phyloP scores from a whole-genome alignment of 2,329 filamentous ascomycete species.

The Colletotrichum sp. region DNA sequence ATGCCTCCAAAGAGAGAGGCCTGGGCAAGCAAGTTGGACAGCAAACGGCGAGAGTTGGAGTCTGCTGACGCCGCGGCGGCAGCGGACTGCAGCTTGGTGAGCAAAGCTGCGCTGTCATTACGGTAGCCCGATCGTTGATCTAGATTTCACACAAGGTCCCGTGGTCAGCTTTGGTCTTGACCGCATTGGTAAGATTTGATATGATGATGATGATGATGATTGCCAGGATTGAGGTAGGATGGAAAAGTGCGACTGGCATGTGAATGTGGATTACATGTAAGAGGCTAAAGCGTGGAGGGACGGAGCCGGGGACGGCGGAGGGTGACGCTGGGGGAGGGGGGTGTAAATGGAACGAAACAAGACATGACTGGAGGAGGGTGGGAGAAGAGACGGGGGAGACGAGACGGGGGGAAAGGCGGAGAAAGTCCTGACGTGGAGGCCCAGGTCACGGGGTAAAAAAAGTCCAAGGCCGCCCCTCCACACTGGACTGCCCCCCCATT shows the following conservation, averaged over 20 bases:
- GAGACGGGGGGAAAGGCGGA: neutral
- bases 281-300: conserved; percentile 17
- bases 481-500: conserved; percentile 8
- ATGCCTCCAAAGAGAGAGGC: conserved; percentile 34
- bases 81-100: conserved; percentile 33
- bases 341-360: neutral
- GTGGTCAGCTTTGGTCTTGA: conserved; percentile 32
- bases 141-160: conserved; percentile 27
- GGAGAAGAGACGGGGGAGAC: neutral
- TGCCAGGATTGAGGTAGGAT: neutral
- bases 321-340: neutral
- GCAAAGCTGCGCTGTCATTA: conserved; percentile 31
- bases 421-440: conserved; percentile 9
- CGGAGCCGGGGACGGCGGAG: conserved; percentile 13
- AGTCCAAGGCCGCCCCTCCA: conserved; percentile 2
- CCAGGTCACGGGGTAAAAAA: conserved; percentile 16
- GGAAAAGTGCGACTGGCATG: conserved; percentile 21
- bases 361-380: neutral
- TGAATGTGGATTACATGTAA: conserved; percentile 23
- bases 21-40: conserved; percentile 23
- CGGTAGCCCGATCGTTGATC: conserved; percentile 43
- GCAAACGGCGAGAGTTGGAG: conserved; percentile 19
- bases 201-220: neutral
- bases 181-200: neutral
- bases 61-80: conserved; percentile 23